phyloP scores from a whole-genome alignment of 257 asterid species.

The Solanum megistacrolobum region DNA sequence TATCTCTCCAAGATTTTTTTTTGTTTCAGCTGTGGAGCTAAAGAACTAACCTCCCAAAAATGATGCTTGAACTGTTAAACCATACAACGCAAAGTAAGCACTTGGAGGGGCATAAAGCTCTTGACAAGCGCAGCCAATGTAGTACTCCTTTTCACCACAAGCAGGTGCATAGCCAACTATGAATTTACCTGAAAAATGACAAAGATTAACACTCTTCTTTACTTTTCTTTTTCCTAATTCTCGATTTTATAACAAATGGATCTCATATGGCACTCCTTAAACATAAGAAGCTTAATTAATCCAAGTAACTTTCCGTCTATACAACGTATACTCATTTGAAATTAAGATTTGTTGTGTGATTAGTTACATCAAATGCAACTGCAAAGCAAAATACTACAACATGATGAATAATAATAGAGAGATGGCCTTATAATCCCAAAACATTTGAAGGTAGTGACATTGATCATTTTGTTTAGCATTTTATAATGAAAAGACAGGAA shows the following conservation, averaged over 20 bases:
- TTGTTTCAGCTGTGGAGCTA: constrained; percentile 5
- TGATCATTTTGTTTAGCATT: not conserved
- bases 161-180: constrained; percentile 68
- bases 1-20: not conserved
- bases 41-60: constrained; percentile 80
- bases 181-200: constrained; percentile 58
- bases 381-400: not conserved
- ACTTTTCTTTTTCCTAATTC: not conserved
- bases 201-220: not conserved
- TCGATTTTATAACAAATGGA: not conserved
- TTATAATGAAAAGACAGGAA: not conserved
- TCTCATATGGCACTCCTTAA: not conserved
- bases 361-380: not conserved
- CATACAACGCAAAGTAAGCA: constrained; percentile 90
- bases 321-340: not conserved
- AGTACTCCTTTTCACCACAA: constrained; percentile 92
- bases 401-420: not conserved
- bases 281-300: not conserved
- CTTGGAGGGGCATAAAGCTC: constrained; percentile 96
- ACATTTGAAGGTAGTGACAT: not conserved
- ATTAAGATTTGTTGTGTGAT: not conserved
- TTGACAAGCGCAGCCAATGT: constrained; percentile 81
- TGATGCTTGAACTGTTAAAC: constrained; percentile 84
- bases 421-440: not conserved
- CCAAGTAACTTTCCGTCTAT: not conserved